phyloP scores from a whole-genome alignment of 305 asterid species.

The Rubia balearica region DNA sequence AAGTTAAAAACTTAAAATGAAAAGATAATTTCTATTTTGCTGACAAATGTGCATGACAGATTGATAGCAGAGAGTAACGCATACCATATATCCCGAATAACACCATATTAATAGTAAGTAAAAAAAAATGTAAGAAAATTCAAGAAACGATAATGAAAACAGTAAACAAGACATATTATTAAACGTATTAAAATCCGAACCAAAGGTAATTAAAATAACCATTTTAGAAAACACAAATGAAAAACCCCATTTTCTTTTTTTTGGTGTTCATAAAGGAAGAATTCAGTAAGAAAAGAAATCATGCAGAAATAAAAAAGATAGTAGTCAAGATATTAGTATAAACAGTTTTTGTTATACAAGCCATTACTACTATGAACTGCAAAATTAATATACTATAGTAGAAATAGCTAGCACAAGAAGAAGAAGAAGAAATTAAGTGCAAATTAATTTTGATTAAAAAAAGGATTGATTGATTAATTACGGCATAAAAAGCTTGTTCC shows the following conservation, averaged over 20 bases:
- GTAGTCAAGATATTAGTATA: constrained; percentile 11
- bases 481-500: constrained; percentile 67
- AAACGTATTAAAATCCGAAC: neutral
- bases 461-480: constrained; percentile 4
- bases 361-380: constrained; percentile 4
- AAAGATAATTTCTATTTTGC: too few species aligned
- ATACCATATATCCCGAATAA: neutral
- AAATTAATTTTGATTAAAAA: neutral
- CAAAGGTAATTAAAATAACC: neutral
- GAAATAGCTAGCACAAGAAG: constrained; percentile 1
- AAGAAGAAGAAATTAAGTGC: neutral
- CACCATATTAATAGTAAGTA: neutral
- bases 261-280: neutral
- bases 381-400: neutral
- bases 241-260: neutral
- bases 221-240: neutral
- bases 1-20: too few species aligned
- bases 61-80: neutral
- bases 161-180: neutral
- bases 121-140: neutral
- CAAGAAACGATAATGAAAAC: neutral
- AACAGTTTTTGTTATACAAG: constrained; percentile 16
- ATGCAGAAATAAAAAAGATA: neutral
- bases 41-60: neutral
- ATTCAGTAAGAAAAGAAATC: constrained; percentile 10